phyloP scores from a whole-genome alignment of 352 stramenopile species.

The Pythium chondricola region DNA sequence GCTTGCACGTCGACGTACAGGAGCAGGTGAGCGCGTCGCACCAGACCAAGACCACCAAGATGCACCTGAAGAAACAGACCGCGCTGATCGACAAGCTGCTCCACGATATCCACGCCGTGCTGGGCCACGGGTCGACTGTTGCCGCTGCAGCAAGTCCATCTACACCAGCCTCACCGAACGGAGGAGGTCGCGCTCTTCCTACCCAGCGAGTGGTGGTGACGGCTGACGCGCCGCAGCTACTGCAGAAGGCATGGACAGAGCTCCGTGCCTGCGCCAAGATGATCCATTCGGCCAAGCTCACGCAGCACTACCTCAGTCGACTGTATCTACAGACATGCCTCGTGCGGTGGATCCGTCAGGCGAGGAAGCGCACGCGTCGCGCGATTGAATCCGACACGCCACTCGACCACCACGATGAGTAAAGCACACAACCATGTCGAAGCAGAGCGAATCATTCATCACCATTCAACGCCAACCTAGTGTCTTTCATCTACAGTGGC shows the following conservation, averaged over 20 bases:
- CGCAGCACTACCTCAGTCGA: constrained; percentile 61
- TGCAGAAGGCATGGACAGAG: constrained; percentile 45
- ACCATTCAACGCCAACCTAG: not conserved
- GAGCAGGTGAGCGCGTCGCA: constrained; percentile 50
- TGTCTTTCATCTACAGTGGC: not conserved
- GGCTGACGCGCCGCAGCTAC: not conserved
- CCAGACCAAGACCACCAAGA: constrained; percentile 59
- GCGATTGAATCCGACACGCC: not conserved
- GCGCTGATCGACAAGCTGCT: constrained; percentile 51
- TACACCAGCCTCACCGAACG: constrained; percentile 6
- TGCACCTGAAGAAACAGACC: constrained; percentile 45
- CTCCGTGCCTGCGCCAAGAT: constrained; percentile 57
- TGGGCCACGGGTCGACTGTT: constrained; percentile 12
- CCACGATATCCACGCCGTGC: constrained; percentile 19
- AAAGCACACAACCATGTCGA: too few species aligned
- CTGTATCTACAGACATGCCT: constrained; percentile 57
- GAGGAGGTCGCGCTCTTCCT: not conserved
- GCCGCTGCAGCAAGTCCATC: not conserved
- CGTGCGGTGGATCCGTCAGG: constrained; percentile 49
- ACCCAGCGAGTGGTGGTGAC: not conserved
- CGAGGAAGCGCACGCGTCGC: constrained; percentile 18
- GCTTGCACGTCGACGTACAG: constrained; percentile 38
- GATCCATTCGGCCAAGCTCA: constrained; percentile 57
- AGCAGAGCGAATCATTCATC: not conserved
- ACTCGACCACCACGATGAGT: not conserved